Percentiles rank a stretch among this genome's conserved stretches.
Conservation (phyloP, 1,139 yeast genomes). For the Schwanniomyces etchellsii region DNA sequence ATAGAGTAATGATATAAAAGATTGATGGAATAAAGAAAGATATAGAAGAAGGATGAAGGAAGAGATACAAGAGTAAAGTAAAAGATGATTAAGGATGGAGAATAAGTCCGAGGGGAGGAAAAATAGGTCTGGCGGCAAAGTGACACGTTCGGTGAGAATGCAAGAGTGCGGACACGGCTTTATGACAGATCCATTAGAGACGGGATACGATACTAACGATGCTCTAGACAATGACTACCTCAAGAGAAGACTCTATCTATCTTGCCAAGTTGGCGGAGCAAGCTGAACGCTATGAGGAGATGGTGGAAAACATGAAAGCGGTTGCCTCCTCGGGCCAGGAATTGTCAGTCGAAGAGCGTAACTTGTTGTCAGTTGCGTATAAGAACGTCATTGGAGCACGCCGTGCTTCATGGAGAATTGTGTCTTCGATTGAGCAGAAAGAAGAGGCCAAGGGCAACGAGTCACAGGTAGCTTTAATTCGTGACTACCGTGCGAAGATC, state of each 20-base stretch:
- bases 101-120: no score
- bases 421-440: constrained; percentile 94
- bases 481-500: constrained; percentile 92
- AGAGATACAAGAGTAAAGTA: no score
- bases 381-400: constrained; percentile 98
- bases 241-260: constrained; percentile 98
- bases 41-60: no score
- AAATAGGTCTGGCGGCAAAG: no score
- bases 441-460: constrained; percentile 95
- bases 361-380: constrained; percentile 93
- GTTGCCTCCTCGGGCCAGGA: constrained; percentile 97
- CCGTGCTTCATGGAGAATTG: constrained; percentile 99
- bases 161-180: no score
- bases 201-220: constrained; percentile 1
- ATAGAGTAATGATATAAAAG: no score
- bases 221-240: constrained; percentile 55
- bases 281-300: constrained; percentile 99
- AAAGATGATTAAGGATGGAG: no score
- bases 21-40: no score
- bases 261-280: constrained; percentile 99
- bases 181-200: no score
- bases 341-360: constrained; percentile 95
- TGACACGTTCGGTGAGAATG: no score
- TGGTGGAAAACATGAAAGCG: constrained; percentile 98
- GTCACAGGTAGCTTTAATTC: constrained; percentile 80